Evolutionary conservation across 2,329 filamentous ascomycete species (phyloP).

Genomic region (Ophiocordyceps australis): DNA sequence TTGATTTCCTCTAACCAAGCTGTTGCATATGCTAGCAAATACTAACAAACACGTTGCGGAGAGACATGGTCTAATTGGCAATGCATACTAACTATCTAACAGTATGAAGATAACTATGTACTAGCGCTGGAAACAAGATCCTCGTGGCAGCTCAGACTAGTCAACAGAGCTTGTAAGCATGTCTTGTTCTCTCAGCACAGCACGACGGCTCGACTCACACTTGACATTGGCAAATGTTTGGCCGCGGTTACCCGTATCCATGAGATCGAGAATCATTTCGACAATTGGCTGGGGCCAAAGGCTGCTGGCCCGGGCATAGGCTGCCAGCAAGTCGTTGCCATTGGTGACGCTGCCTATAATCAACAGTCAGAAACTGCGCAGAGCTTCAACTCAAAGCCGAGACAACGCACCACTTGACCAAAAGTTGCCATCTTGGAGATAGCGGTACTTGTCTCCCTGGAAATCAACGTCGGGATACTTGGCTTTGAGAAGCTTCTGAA

Average conservation of each 20-base stretch:
- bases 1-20: too few species aligned
- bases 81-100: too few species aligned
- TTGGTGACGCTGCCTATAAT: constrained; percentile 31
- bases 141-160: too few species aligned
- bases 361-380: background rate
- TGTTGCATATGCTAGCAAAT: too few species aligned
- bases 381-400: background rate
- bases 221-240: too few species aligned
- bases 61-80: too few species aligned
- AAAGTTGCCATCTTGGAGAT: constrained; percentile 32
- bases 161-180: too few species aligned
- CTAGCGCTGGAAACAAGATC: too few species aligned
- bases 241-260: constrained; percentile 28
- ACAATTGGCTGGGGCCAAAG: constrained; percentile 23
- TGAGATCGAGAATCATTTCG: constrained; percentile 22
- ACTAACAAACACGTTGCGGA: too few species aligned
- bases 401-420: constrained; percentile 30
- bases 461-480: constrained; percentile 20
- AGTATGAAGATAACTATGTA: too few species aligned
- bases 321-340: constrained; percentile 34
- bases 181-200: too few species aligned
- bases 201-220: too few species aligned
- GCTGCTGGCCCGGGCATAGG: constrained; percentile 25
- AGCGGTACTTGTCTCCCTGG: constrained; percentile 26
- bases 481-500: constrained; percentile 19